Evolutionary conservation across 225 moss, liverwort and hornwort genomes (phyloP).

Genomic region (Polytrichum commune): DNA sequence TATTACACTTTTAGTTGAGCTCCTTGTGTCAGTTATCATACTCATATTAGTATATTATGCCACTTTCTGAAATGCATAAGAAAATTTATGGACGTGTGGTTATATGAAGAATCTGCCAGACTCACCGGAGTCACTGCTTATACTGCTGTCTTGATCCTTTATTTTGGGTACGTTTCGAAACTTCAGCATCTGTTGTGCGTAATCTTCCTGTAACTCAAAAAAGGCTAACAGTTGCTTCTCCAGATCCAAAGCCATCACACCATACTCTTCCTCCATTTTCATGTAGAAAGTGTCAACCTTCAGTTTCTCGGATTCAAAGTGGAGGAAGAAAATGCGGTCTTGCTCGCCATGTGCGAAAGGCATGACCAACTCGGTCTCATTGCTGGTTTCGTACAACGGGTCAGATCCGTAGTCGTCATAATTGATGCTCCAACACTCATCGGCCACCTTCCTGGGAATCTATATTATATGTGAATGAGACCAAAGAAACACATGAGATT

Average conservation of each 20-base stretch:
- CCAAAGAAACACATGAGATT: too few species aligned
- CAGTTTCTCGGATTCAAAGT: conserved; percentile 72
- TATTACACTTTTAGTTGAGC: too few species aligned
- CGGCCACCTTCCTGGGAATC: too few species aligned
- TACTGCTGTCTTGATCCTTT: not conserved
- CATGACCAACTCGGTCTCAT: conserved; percentile 36
- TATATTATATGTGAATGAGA: too few species aligned
- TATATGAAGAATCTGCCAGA: too few species aligned
- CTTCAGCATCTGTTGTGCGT: conserved; percentile 33
- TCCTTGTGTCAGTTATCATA: too few species aligned
- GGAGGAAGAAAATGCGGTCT: conserved; percentile 56
- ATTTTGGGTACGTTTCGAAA: conserved; percentile 32
- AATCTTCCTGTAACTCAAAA: conserved; percentile 61
- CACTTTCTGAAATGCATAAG: too few species aligned
- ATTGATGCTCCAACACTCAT: too few species aligned
- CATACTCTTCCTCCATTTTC: conserved; percentile 70
- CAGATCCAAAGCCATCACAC: conserved; percentile 56
- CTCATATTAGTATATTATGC: too few species aligned
- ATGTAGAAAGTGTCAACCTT: conserved; percentile 82
- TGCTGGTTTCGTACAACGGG: too few species aligned
- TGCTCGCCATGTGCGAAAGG: conserved; percentile 38
- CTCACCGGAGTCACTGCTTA: not conserved
- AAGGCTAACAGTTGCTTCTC: conserved; percentile 81
- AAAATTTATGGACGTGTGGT: too few species aligned
- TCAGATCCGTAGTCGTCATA: too few species aligned